These are phyloP conservation scores for Leptographium lundbergii DNA, from an alignment of 2,329 filamentous ascomycete species.

Conservation along the genomic window DNA sequence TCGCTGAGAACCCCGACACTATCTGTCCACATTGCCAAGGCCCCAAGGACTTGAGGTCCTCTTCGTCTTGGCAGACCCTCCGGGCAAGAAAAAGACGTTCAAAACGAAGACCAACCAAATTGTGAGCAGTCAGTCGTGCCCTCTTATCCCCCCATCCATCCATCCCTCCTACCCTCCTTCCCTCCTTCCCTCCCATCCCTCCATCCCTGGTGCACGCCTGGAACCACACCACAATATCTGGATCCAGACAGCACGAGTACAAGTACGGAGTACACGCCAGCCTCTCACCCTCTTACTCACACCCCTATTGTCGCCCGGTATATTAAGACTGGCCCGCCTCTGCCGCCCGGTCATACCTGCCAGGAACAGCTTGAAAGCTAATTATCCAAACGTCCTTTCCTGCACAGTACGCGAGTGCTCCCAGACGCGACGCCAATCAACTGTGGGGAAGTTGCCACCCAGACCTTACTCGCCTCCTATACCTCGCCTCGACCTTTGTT, in stretches of 20 bases:
- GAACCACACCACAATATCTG: background rate
- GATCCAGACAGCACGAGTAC: background rate
- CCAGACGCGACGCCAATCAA: background rate
- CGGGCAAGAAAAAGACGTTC: background rate
- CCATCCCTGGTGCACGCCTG: background rate
- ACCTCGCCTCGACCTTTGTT: background rate
- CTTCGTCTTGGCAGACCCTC: constrained; percentile 1
- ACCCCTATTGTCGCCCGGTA: background rate
- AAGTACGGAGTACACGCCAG: background rate
- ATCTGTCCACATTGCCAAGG: background rate
- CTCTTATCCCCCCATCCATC: background rate
- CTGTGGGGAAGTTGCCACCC: constrained; percentile 1
- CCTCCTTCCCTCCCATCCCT: no score
- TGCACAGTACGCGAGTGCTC: background rate
- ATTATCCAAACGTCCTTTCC: background rate
- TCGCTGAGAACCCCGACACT: background rate
- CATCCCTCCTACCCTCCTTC: background rate
- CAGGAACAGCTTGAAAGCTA: background rate
- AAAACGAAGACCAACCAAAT: background rate
- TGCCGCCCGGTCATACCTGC: background rate
- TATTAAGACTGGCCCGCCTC: background rate
- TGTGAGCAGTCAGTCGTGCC: background rate
- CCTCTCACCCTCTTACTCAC: background rate
- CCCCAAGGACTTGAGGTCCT: background rate
- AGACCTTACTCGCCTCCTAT: background rate